Percentiles rank a stretch among this genome's conserved stretches.
These are phyloP conservation scores for Phialocephala sp. DNA, from an alignment of 2,329 filamentous ascomycete species.

Conservation along the genomic window DNA sequence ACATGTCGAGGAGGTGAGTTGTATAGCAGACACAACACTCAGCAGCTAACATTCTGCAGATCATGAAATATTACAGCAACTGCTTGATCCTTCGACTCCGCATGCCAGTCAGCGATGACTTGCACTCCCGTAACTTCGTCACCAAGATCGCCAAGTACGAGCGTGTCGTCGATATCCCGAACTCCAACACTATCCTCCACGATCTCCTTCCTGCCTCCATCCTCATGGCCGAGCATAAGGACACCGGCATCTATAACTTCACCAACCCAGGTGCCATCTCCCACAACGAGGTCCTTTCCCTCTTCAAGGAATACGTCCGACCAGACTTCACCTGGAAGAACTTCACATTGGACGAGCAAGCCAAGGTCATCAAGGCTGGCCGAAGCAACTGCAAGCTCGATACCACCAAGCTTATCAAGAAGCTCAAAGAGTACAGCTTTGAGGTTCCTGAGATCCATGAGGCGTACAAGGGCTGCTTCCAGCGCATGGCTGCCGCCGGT, in stretches of 20 bases:
- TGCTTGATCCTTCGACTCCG: constrained; percentile 68
- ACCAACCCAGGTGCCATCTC: constrained; percentile 73
- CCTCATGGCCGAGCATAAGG: constrained; percentile 63
- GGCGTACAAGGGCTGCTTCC: constrained; percentile 66
- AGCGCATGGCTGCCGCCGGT: constrained; percentile 64
- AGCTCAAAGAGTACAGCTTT: constrained; percentile 63
- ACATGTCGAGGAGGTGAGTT: constrained; percentile 64
- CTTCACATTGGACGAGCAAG: constrained; percentile 69
- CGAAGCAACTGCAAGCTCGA: constrained; percentile 71
- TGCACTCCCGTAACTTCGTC: constrained; percentile 70
- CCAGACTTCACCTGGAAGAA: constrained; percentile 68
- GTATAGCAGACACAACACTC: neutral
- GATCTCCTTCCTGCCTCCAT: constrained; percentile 68
- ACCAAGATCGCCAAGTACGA: constrained; percentile 72
- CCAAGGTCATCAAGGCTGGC: constrained; percentile 70
- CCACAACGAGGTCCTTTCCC: constrained; percentile 69
- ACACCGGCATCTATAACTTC: constrained; percentile 72
- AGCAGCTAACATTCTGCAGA: constrained; percentile 45
- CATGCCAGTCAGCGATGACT: constrained; percentile 72
- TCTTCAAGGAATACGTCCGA: constrained; percentile 68
- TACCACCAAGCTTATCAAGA: constrained; percentile 63
- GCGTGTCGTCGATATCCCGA: constrained; percentile 69
- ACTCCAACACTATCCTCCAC: constrained; percentile 70
- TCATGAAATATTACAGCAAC: constrained; percentile 67
- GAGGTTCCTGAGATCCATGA: constrained; percentile 66